These are phyloP conservation scores for Phytophthora nicotianae DNA, from an alignment of 352 stramenopile genomes.

Conservation along the genomic window DNA sequence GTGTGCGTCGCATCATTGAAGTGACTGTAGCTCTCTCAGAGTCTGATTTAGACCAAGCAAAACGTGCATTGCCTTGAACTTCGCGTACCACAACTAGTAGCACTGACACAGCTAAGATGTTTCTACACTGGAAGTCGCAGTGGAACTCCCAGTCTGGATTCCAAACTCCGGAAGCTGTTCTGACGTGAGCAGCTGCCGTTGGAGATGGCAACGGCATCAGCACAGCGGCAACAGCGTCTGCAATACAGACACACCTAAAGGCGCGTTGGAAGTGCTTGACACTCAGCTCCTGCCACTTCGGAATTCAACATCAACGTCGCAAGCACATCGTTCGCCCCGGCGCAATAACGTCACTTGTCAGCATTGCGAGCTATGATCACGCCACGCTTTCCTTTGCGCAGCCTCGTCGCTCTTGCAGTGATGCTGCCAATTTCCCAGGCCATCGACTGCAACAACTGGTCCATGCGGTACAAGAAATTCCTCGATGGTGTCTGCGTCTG, in stretches of 20 bases:
- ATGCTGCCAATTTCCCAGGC: constrained; percentile 1
- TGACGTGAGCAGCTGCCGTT: neutral
- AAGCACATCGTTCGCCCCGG: neutral
- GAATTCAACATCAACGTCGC: constrained; percentile 4
- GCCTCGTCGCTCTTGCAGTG: neutral
- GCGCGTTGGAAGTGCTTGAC: neutral
- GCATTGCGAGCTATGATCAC: constrained; percentile 3
- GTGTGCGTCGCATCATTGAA: constrained; percentile 24
- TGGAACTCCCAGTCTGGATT: neutral
- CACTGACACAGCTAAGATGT: neutral
- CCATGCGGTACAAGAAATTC: constrained; percentile 48
- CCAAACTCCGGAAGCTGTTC: constrained; percentile 7
- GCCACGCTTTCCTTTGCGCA: neutral
- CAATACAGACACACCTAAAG: neutral
- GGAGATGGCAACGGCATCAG: neutral
- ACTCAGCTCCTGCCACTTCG: constrained; percentile 9
- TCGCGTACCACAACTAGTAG: neutral
- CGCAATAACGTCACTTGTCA: neutral
- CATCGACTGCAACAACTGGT: constrained; percentile 38
- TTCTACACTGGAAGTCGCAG: neutral
- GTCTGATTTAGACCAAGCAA: constrained; percentile 2
- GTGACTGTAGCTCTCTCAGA: constrained; percentile 4
- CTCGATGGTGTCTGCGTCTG: constrained; percentile 65
- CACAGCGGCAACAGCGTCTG: neutral
- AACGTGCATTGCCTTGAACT: neutral